phyloP scores from a whole-genome alignment of 2,329 filamentous ascomycete species.

The Lachnellula subtilissima region DNA sequence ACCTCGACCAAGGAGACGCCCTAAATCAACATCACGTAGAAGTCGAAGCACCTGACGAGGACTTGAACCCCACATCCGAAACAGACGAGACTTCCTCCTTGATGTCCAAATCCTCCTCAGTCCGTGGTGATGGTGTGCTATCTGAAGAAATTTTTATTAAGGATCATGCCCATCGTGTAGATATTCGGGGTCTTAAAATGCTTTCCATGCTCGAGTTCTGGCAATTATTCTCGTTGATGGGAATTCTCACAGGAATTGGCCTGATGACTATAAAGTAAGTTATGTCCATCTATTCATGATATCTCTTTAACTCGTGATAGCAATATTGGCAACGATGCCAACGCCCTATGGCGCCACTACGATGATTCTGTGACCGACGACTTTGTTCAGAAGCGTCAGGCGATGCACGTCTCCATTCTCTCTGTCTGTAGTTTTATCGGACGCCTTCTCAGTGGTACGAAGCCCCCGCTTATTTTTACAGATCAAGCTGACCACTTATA shows the following conservation, averaged over 20 bases:
- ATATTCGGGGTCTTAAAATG: constrained; percentile 81
- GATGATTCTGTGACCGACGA: constrained; percentile 67
- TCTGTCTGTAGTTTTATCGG: constrained; percentile 83
- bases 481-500: constrained; percentile 29
- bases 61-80: constrained; percentile 31
- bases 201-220: constrained; percentile 75
- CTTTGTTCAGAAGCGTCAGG: constrained; percentile 75
- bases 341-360: constrained; percentile 83
- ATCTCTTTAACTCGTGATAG: constrained; percentile 39
- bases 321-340: constrained; percentile 88
- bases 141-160: constrained; percentile 50
- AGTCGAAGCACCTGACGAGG: constrained; percentile 26
- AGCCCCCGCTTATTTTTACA: not conserved
- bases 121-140: constrained; percentile 40
- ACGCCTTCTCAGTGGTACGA: constrained; percentile 68
- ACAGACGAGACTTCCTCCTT: constrained; percentile 76
- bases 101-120: constrained; percentile 57
- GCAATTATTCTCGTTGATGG: constrained; percentile 84
- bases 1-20: constrained; percentile 27
- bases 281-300: constrained; percentile 11
- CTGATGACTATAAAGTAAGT: constrained; percentile 98
- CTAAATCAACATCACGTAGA: constrained; percentile 29
- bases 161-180: constrained; percentile 73
- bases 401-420: constrained; percentile 91
- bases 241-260: constrained; percentile 84